These are phyloP conservation scores for Tetrahymena thermophila DNA, from an alignment of 73 alveolate species.

Conservation along the genomic window DNA sequence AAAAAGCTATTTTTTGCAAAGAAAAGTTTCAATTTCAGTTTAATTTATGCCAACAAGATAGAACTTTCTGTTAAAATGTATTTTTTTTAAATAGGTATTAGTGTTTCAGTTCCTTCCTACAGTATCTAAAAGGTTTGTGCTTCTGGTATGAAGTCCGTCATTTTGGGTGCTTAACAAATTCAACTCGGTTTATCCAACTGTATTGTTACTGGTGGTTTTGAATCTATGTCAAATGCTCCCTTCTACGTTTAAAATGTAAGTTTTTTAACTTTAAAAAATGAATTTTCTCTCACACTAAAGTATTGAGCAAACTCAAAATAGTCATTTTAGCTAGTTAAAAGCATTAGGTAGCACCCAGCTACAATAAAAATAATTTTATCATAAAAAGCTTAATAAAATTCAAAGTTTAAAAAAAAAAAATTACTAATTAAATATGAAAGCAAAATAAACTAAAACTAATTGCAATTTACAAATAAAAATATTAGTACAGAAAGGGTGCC, in stretches of 20 bases:
- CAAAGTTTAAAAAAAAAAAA: too few species aligned
- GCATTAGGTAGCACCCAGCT: too few species aligned
- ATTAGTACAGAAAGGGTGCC: slow-evolving; percentile 49
- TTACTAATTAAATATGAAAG: not conserved
- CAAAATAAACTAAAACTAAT: not conserved
- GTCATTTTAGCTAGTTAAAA: too few species aligned
- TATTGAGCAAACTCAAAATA: not conserved
- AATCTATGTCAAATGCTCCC: slow-evolving; percentile 77
- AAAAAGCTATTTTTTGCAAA: not conserved
- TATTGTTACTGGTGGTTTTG: slow-evolving; percentile 80
- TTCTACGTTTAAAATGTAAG: slow-evolving; percentile 24
- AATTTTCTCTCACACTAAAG: not conserved
- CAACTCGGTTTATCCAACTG: slow-evolving; percentile 59
- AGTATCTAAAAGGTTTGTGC: slow-evolving; percentile 76
- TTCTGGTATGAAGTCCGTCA: slow-evolving; percentile 77
- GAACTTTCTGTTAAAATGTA: not conserved
- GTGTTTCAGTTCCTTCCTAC: slow-evolving; percentile 50
- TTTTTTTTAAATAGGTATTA: not conserved
- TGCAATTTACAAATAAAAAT: not conserved
- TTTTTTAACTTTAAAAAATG: not conserved
- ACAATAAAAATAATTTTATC: too few species aligned
- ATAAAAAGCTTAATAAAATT: too few species aligned
- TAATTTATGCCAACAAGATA: not conserved
- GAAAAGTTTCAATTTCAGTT: not conserved
- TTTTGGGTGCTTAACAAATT: slow-evolving; percentile 65